A percentile compares a stretch with the other conserved stretches of the same genome.
phyloP scores from a whole-genome alignment of 768 basidiomycete genomes.

The Collybiopsis confluens region DNA sequence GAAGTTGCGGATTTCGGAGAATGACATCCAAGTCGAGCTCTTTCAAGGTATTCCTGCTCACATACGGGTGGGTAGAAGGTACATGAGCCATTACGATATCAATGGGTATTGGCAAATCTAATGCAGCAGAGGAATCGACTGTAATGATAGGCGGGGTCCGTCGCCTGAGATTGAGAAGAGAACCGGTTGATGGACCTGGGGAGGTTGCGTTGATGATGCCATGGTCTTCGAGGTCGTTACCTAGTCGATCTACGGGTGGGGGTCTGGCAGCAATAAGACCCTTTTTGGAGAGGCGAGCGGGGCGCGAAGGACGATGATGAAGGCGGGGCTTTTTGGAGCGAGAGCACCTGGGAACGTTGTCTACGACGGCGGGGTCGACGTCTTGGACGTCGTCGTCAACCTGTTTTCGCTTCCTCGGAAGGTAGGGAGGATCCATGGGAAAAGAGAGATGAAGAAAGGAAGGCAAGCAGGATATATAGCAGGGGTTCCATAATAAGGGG shows the following conservation, averaged over 20 bases:
- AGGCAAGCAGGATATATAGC: constrained; percentile 10
- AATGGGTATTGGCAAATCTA: constrained; percentile 29
- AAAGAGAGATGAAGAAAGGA: constrained; percentile 17
- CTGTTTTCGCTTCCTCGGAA: constrained; percentile 63
- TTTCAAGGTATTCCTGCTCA: constrained; percentile 78
- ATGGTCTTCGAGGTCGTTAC: constrained; percentile 43
- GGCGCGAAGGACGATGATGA: constrained; percentile 11
- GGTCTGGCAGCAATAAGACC: constrained; percentile 18
- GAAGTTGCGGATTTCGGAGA: constrained; percentile 85
- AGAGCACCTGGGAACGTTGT: constrained; percentile 18
- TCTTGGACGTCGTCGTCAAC: constrained; percentile 44
- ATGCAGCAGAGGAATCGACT: constrained; percentile 17
- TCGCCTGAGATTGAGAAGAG: constrained; percentile 29
- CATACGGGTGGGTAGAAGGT: constrained; percentile 67
- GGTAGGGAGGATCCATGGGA: constrained; percentile 58
- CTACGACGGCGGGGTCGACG: constrained; percentile 29
- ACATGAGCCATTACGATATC: constrained; percentile 51
- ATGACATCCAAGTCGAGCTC: constrained; percentile 85
- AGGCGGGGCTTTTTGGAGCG: constrained; percentile 4
- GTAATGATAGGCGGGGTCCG: constrained; percentile 24
- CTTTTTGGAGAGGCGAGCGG: constrained; percentile 16
- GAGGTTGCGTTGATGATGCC: constrained; percentile 36
- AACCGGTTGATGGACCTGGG: constrained; percentile 44
- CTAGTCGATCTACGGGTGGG: constrained; percentile 27
- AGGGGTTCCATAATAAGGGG: constrained; percentile 29